Evolutionary conservation across 129 eudicot species (phyloP).

Genomic region (Flaveria ramosissima): DNA sequence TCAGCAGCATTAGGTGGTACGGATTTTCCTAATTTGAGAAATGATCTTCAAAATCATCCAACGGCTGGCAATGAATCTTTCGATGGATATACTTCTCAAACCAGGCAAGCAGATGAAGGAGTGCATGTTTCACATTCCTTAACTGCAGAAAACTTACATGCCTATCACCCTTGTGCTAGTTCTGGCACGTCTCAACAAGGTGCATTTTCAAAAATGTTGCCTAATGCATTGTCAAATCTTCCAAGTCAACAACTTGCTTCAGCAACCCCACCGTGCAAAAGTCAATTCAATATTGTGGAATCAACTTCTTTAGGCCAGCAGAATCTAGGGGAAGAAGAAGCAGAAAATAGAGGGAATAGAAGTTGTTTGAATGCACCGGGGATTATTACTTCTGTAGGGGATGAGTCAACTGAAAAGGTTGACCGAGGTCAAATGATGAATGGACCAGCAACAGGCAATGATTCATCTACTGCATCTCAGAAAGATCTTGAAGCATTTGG

Average conservation of each 20-base stretch:
- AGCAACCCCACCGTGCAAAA: slow-evolving; percentile 43
- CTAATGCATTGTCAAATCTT: slow-evolving; percentile 47
- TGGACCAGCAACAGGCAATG: slow-evolving; percentile 45
- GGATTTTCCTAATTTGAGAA: slow-evolving; percentile 46
- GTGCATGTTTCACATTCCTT: neutral
- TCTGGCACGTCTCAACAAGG: slow-evolving; percentile 45
- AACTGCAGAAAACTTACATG: slow-evolving; percentile 33
- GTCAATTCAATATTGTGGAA: slow-evolving; percentile 46
- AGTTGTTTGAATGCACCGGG: slow-evolving; percentile 35
- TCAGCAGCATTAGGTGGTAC: slow-evolving; percentile 43
- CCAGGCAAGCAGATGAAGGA: slow-evolving; percentile 39
- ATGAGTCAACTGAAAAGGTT: slow-evolving; percentile 34
- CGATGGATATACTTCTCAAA: slow-evolving; percentile 32
- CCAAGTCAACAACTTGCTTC: slow-evolving; percentile 49
- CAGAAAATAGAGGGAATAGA: slow-evolving; percentile 35
- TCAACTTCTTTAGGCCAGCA: slow-evolving; percentile 47
- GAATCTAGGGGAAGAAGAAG: slow-evolving; percentile 40
- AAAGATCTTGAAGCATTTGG: slow-evolving; percentile 85
- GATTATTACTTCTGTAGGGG: slow-evolving; percentile 38
- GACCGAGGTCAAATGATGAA: slow-evolving; percentile 37
- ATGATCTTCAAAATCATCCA: slow-evolving; percentile 53
- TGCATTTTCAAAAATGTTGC: slow-evolving; percentile 36
- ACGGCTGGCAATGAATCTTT: slow-evolving; percentile 32
- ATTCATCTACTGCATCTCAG: slow-evolving; percentile 51
- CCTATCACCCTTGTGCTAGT: slow-evolving; percentile 36